These are phyloP conservation scores for Aspergillus leporis DNA, from an alignment of 495 filamentous ascomycete genomes.

Conservation along the genomic window DNA sequence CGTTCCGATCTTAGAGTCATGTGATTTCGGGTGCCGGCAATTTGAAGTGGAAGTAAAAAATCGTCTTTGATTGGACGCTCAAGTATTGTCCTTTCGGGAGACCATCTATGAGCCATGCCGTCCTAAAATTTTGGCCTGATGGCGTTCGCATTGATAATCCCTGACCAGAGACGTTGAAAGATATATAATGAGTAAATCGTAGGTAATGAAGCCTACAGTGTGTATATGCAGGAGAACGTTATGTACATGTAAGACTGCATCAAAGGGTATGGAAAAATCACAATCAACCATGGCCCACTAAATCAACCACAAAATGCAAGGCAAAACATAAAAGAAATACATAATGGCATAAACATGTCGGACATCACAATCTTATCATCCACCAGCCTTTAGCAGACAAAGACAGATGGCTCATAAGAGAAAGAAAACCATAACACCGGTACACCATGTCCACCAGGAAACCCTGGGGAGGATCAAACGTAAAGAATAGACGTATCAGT, in stretches of 20 bases:
- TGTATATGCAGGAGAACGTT: slow-evolving; percentile 27
- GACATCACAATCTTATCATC: slow-evolving; percentile 28
- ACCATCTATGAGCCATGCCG: too few species aligned
- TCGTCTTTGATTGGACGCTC: too few species aligned
- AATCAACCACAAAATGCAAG: slow-evolving; percentile 21
- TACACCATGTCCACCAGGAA: slow-evolving; percentile 30
- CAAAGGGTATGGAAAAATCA: slow-evolving; percentile 27
- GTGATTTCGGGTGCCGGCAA: too few species aligned
- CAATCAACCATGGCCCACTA: slow-evolving; percentile 18
- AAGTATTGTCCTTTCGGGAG: too few species aligned
- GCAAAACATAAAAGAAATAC: slow-evolving; percentile 22
- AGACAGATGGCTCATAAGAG: slow-evolving; percentile 15
- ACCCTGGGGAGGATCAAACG: slow-evolving; percentile 18
- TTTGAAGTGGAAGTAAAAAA: too few species aligned
- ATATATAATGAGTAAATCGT: not conserved
- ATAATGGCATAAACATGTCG: slow-evolving; percentile 31
- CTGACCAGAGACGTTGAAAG: too few species aligned
- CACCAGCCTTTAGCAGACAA: slow-evolving; percentile 23
- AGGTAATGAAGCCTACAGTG: slow-evolving; percentile 6
- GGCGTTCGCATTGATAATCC: too few species aligned
- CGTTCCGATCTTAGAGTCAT: too few species aligned
- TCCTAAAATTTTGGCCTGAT: too few species aligned
- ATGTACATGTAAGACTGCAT: slow-evolving; percentile 26
- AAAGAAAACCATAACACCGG: slow-evolving; percentile 35
- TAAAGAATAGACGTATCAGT: slow-evolving; percentile 19